Evolutionary conservation across 2,329 filamentous ascomycete genomes (phyloP), one percentile per base, ranked within the genome.

Genomic region (Claviceps spartinae): DNA sequence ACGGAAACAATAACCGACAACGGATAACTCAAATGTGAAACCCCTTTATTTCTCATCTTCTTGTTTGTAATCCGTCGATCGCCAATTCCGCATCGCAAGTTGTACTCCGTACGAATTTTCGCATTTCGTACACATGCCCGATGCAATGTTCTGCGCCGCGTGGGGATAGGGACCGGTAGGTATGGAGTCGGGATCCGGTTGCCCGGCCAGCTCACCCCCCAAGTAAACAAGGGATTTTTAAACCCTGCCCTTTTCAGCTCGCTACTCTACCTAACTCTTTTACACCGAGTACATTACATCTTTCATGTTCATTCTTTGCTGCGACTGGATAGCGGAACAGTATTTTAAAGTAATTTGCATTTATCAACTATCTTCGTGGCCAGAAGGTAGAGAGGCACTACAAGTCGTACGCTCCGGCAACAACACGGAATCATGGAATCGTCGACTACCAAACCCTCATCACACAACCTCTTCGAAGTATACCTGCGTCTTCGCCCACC

Each of bases 401-500:
- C 6, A 49, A 24, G 18, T 30, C 4, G 9, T 7, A 11, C 37
- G 24, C 47, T 26, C 22, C n/a, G 8, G 22, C 22, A 34, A n/a
- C n/a, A 20, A 41, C 5, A 44, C 13, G 26, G 16, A 30, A 60
- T 51, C 52, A 74, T 73, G 71, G 70, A 73, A 54, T 58, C 65
- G 50, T 57, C 58, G 53, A 34, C 50, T 14, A 40, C 51, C 42
- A 50, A 45, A 18, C 30, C 57, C 16, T 41, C 64, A 44, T 65
- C 67, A 16, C 68, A 70, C 54, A 80, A 78, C 55, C 79, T 96
- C 40, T 97, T 97, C 66, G 85, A 96, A 69, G 91, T 97, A 53
- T 96, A 87, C 64, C 77, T 97, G 42, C 86, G 91, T 48, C 73
- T 97, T 48, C 83, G 86, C 16, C 86, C 86, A n/a, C 77, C 83